A percentile compares a stretch with the other conserved stretches of the same genome.
These are phyloP conservation scores for Trypanosoma vivax DNA, from an alignment of 208 protist species.

Conservation along the genomic window DNA sequence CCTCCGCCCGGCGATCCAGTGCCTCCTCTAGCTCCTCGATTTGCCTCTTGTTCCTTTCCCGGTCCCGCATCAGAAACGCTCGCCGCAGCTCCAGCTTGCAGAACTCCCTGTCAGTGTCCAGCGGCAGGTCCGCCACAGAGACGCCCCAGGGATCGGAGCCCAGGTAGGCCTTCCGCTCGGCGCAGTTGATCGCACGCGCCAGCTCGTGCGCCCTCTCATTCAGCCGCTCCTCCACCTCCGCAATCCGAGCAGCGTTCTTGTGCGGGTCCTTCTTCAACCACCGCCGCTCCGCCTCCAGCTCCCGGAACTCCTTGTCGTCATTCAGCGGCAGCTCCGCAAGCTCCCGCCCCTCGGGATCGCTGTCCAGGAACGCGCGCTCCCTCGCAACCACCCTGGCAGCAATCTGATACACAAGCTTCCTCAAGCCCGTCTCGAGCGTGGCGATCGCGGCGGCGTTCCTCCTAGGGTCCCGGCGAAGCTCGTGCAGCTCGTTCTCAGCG, in stretches of 20 bases:
- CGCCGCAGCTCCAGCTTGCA: slow-evolving; percentile 44
- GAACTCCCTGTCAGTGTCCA: slow-evolving; percentile 60
- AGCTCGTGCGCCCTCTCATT: slow-evolving; percentile 69
- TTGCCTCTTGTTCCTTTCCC: slow-evolving; percentile 32
- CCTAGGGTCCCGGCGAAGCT: slow-evolving; percentile 42
- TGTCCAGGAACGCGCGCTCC: slow-evolving; percentile 65
- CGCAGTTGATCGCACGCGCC: slow-evolving; percentile 56
- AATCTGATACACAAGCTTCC: slow-evolving; percentile 34
- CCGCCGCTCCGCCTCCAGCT: slow-evolving; percentile 53
- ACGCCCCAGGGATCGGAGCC: slow-evolving; percentile 46
- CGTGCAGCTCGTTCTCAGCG: slow-evolving; percentile 52
- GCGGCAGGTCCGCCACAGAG: slow-evolving; percentile 38
- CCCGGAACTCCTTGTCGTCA: slow-evolving; percentile 57
- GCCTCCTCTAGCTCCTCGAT: slow-evolving; percentile 37
- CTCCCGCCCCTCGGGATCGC: slow-evolving; percentile 47
- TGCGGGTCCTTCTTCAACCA: slow-evolving; percentile 31
- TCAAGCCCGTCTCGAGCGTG: slow-evolving; percentile 43
- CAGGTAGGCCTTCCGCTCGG: slow-evolving; percentile 53
- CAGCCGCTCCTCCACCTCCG: slow-evolving; percentile 60
- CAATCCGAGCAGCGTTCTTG: slow-evolving; percentile 31
- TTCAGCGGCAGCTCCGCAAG: slow-evolving; percentile 45
- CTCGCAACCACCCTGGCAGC: slow-evolving; percentile 35
- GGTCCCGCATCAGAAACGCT: slow-evolving; percentile 40
- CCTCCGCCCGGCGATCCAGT: slow-evolving; percentile 51
- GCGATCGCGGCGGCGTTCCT: slow-evolving; percentile 41